Percentiles rank a stretch among this genome's conserved stretches.
Evolutionary conservation across 116 monocot species (phyloP).

Genomic region (Zostera marina): DNA sequence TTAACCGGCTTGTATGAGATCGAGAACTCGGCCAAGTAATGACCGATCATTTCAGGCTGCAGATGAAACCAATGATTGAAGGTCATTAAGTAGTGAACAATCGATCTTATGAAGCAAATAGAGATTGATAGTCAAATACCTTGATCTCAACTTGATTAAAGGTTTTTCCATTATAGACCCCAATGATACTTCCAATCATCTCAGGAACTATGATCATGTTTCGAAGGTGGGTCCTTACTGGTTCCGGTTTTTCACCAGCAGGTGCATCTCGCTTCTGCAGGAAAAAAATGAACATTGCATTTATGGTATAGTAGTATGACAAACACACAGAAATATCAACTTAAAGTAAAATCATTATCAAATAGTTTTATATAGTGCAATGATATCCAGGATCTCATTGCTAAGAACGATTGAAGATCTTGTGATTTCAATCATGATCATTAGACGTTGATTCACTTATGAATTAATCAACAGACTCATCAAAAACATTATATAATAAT

Average conservation of each 20-base stretch:
- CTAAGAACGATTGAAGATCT: no score
- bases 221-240: conserved; percentile 63
- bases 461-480: no score
- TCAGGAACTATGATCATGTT: conserved; percentile 86
- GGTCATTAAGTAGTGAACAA: background rate
- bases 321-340: no score
- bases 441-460: no score
- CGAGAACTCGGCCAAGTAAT: conserved; percentile 66
- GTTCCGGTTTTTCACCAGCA: conserved; percentile 60
- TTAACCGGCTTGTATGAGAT: conserved; percentile 73
- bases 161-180: conserved; percentile 73
- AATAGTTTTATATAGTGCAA: no score
- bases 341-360: no score
- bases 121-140: conserved; percentile 2
- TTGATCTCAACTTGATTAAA: conserved; percentile 76
- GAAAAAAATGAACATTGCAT: background rate
- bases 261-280: conserved; percentile 63
- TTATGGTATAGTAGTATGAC: no score
- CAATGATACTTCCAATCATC: conserved; percentile 77
- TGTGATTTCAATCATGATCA: no score
- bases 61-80: background rate
- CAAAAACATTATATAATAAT: no score
- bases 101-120: background rate
- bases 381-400: no score
- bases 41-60: conserved; percentile 74